Percentiles rank a stretch among this genome's conserved stretches.
phyloP scores from a whole-genome alignment of 768 basidiomycete species.

The Coprinopsis cinerea region DNA sequence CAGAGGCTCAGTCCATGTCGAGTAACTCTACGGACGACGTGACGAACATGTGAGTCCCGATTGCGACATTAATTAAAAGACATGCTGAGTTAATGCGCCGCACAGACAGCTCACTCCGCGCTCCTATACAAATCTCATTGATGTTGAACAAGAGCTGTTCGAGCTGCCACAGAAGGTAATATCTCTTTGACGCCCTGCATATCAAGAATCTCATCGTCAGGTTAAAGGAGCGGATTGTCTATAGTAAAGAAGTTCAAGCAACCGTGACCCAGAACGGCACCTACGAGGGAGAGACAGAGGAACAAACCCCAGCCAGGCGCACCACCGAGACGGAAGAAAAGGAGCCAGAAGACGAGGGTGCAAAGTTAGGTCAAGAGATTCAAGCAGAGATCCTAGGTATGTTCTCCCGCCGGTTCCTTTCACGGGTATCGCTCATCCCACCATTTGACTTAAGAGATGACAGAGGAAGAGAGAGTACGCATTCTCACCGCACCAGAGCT shows the following conservation, averaged over 20 bases:
- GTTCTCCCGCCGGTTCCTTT: too few relatives aligned
- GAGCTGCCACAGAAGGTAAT: constrained; percentile 82
- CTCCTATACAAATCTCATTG: constrained; percentile 72
- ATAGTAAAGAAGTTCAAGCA: constrained; percentile 84
- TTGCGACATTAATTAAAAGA: constrained; percentile 4
- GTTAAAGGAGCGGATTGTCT: constrained; percentile 65
- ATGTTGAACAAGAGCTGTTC: constrained; percentile 85
- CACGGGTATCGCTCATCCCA: background rate
- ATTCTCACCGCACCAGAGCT: constrained; percentile 90
- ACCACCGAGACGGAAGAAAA: constrained; percentile 55
- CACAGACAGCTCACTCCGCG: constrained; percentile 62
- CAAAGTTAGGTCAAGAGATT: constrained; percentile 79
- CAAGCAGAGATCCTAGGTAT: constrained; percentile 80
- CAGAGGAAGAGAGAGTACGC: constrained; percentile 77
- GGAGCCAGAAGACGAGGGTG: constrained; percentile 77
- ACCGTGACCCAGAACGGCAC: constrained; percentile 54
- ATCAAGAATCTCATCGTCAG: background rate
- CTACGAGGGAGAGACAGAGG: constrained; percentile 70
- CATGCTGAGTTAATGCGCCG: too few relatives aligned
- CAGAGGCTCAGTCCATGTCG: constrained; percentile 37
- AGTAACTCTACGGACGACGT: constrained; percentile 62
- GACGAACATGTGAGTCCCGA: constrained; percentile 58
- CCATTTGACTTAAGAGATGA: constrained; percentile 56
- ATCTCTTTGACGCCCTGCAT: too few relatives aligned
- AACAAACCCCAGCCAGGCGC: constrained; percentile 58